Conservation (phyloP, 2,329 filamentous ascomycete species). For the Phialemonium atrogriseum region DNA sequence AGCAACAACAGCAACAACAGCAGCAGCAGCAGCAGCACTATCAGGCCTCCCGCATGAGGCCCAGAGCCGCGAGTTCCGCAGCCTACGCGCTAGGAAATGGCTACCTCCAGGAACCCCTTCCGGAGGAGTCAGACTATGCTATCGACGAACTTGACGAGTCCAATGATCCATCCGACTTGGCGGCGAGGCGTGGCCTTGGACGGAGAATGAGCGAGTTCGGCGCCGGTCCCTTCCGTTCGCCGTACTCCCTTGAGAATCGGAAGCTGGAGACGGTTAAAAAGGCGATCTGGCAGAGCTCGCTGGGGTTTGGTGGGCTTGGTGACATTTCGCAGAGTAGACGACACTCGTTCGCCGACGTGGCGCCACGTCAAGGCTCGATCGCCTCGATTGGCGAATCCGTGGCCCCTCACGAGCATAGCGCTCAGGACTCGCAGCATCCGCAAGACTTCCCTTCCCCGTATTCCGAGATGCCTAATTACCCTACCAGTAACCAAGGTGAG, state of each 20-base stretch:
- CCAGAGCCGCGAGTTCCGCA: slow-evolving; percentile 48
- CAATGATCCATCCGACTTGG: slow-evolving; percentile 42
- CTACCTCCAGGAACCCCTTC: slow-evolving; percentile 52
- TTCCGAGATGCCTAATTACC: slow-evolving; percentile 16
- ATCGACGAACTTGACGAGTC: slow-evolving; percentile 62
- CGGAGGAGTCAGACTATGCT: slow-evolving; percentile 62
- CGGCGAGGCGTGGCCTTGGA: slow-evolving; percentile 33
- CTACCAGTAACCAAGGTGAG: slow-evolving; percentile 32
- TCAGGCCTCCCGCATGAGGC: slow-evolving; percentile 44
- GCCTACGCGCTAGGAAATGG: slow-evolving; percentile 46
- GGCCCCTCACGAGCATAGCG: slow-evolving; percentile 35
- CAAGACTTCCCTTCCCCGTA: slow-evolving; percentile 29
- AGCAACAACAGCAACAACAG: no score
- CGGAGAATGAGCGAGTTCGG: slow-evolving; percentile 52
- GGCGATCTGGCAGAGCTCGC: slow-evolving; percentile 62
- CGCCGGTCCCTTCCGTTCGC: slow-evolving; percentile 34
- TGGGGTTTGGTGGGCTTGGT: slow-evolving; percentile 53
- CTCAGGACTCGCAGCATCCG: slow-evolving; percentile 32
- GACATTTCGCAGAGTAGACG: slow-evolving; percentile 67
- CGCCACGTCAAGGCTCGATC: slow-evolving; percentile 55
- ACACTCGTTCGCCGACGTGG: slow-evolving; percentile 70
- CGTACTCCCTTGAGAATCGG: slow-evolving; percentile 48
- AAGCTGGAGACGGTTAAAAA: slow-evolving; percentile 60
- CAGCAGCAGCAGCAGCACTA: slow-evolving; percentile 47
- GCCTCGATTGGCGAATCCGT: slow-evolving; percentile 48